These are phyloP conservation scores for Sherardia arvensis DNA, from an alignment of 257 asterid genomes.

Conservation along the genomic window DNA sequence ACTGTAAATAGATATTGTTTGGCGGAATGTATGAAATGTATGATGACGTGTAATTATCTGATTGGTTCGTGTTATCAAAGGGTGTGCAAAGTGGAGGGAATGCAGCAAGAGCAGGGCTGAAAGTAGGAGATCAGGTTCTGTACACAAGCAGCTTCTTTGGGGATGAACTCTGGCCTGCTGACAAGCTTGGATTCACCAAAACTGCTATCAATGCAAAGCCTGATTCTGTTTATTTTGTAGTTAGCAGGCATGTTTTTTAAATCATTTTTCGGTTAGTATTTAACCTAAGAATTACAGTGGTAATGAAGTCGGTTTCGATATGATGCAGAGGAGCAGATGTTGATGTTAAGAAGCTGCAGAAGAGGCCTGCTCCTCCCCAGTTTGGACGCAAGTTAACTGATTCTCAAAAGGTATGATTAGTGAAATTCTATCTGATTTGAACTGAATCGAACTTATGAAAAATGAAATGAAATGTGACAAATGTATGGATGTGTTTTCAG, in stretches of 20 bases:
- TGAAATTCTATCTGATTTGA: background rate
- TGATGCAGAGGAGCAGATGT: constrained; percentile 68
- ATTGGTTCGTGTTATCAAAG: constrained; percentile 17
- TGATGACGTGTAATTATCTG: background rate
- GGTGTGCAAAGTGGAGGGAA: constrained; percentile 84
- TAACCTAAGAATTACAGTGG: background rate
- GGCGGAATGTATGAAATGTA: no score
- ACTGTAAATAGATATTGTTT: no score
- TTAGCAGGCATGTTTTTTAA: constrained; percentile 56
- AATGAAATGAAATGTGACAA: background rate
- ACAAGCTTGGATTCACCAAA: constrained; percentile 88
- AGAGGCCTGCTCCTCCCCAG: constrained; percentile 94
- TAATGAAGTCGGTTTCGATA: background rate
- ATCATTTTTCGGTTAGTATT: background rate
- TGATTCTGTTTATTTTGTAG: constrained; percentile 81
- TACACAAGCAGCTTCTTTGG: constrained; percentile 98
- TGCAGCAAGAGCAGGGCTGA: constrained; percentile 96
- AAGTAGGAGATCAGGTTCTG: constrained; percentile 79
- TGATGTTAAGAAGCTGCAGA: constrained; percentile 75
- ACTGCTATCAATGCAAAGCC: constrained; percentile 94
- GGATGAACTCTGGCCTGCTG: constrained; percentile 97
- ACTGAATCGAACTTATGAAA: background rate
- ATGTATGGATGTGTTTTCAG: constrained; percentile 22
- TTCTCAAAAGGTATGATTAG: constrained; percentile 59
- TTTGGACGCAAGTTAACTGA: constrained; percentile 85